A percentile compares a stretch with the other conserved stretches of the same genome.
phyloP scores from a whole-genome alignment of 345 rosid genomes.

The Turnera subulata region DNA sequence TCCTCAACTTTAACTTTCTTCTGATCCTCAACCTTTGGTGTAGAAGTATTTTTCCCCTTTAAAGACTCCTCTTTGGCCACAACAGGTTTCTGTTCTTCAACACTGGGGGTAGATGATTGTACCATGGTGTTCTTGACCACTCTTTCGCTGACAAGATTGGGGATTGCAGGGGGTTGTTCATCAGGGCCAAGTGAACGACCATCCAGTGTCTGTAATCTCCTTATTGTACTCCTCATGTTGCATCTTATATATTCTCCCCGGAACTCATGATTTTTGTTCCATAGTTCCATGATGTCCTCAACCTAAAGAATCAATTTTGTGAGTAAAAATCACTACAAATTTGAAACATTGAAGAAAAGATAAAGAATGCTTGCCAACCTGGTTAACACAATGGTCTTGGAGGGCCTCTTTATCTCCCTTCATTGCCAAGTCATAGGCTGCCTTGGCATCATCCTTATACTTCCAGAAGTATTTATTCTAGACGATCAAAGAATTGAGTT shows the following conservation, averaged over 20 bases:
- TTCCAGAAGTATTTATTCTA: conserved; percentile 58
- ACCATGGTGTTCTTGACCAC: conserved; percentile 27
- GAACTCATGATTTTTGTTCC: conserved; percentile 62
- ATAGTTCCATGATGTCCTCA: conserved; percentile 57
- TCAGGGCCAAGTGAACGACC: conserved; percentile 86
- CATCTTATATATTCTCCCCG: conserved; percentile 55
- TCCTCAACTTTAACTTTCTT: too few relatives aligned
- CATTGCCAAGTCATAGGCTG: conserved; percentile 49
- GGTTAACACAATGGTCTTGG: conserved; percentile 53
- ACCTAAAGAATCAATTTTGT: conserved; percentile 41
- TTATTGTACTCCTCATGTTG: conserved; percentile 55
- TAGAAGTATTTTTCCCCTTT: conserved; percentile 28
- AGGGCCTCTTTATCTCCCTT: conserved; percentile 56
- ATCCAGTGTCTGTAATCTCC: conserved; percentile 71
- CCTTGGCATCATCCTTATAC: conserved; percentile 55
- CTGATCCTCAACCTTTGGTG: conserved; percentile 27
- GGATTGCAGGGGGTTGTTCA: conserved; percentile 57
- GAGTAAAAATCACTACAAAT: conserved; percentile 13
- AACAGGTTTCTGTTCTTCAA: conserved; percentile 25
- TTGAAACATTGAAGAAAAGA: conserved; percentile 4
- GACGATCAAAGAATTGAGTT: too few relatives aligned
- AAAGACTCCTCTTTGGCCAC: conserved; percentile 30
- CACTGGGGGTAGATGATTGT: conserved; percentile 20
- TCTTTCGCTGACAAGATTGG: conserved; percentile 28
- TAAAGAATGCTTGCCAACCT: conserved; percentile 39